Base-by-base conservation (phyloP, 805 yeast genomes). In the Saccharomyces jurei region DNA sequence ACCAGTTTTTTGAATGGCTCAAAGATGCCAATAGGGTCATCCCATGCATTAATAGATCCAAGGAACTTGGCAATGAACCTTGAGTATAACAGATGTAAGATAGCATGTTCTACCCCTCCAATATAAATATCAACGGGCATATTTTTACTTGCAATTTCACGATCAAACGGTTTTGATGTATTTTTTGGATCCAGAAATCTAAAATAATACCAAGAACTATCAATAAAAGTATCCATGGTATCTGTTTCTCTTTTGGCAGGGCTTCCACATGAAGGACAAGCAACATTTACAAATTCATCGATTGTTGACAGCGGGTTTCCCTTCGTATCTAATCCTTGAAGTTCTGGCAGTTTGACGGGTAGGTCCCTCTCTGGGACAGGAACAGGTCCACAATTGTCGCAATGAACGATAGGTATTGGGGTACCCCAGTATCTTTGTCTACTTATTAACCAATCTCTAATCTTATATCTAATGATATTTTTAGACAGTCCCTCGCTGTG, bases 401-500 rank as follows among this genome's bases (percentile, higher is more conserved):
- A 94, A 64, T 94, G 94, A 28, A 94, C 77, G 21, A 94, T 89
- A 4, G 99, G 99, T 53, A 94, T 94, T 2, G 99, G 99, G 0
- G 97, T 94, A 27, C 99, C 99, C 99, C 99, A 94, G 70, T 87
- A 92, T 56, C 99, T 74, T 70, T 94, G 99, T 65, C 99, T 81
- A 63, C 95, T 86, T 49, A 94, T 86, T 28, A 94, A 77, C 99
- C 99, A 94, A 66, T 94, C 99, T 60, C 97, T 78, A 29, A 94
- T 73, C 59, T 84, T 80, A 63, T 77, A 85, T 58, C 83, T 83
- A 0, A 78, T 76, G 3, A 79, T 74, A 2, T 60, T 55, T 1
- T 70, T 59, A 0, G 92, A 97, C 1, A 68, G 44, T 0, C 71
- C 69, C 0, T 56, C 50, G 0, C 60, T 50, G 17, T 64, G 68